Evolutionary conservation across 495 filamentous ascomycete species (phyloP).

Genomic region (Friedmanniomyces simplex): DNA sequence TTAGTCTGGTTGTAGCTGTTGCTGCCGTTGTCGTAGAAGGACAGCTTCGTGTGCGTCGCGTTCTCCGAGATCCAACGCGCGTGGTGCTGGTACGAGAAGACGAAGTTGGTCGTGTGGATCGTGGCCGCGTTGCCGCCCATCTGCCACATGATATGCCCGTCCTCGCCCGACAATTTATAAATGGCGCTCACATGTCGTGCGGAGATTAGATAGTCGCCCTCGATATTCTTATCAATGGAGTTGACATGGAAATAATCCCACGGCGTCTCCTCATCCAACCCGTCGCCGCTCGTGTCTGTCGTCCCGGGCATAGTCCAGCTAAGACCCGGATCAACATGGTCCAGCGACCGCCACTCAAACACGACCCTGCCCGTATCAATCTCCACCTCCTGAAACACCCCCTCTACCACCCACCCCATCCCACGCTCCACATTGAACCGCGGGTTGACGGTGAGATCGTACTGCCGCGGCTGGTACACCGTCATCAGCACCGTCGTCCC

Average conservation of each 20-base stretch:
- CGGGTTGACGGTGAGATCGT: conserved; percentile 12
- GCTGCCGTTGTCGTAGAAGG: conserved; percentile 29
- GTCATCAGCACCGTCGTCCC: conserved; percentile 26
- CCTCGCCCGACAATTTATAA: conserved; percentile 19
- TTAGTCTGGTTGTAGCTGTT: conserved; percentile 42
- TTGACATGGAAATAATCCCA: conserved; percentile 31
- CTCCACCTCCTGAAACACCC: conserved; percentile 28
- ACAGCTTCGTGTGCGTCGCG: conserved; percentile 11
- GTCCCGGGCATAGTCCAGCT: conserved; percentile 15
- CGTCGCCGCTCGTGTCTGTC: conserved; percentile 31
- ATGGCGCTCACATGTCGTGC: conserved; percentile 23
- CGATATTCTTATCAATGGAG: conserved; percentile 26
- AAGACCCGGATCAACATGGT: conserved; percentile 28
- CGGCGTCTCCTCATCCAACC: conserved; percentile 25
- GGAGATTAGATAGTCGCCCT: conserved; percentile 27
- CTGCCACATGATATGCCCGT: conserved; percentile 22
- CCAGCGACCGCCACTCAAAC: conserved; percentile 36
- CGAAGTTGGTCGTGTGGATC: conserved; percentile 34
- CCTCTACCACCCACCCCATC: conserved; percentile 23
- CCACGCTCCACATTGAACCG: conserved; percentile 22
- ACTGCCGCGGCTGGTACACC: conserved; percentile 20
- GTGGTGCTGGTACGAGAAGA: conserved; percentile 25
- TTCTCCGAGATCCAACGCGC: conserved; percentile 34
- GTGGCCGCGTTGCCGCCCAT: conserved; percentile 26
- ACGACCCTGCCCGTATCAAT: conserved; percentile 24